Percentiles rank a stretch among this genome's conserved stretches.
phyloP scores from a whole-genome alignment of 176 grass and related monocot genomes.

The Bothriochloa decipiens region DNA sequence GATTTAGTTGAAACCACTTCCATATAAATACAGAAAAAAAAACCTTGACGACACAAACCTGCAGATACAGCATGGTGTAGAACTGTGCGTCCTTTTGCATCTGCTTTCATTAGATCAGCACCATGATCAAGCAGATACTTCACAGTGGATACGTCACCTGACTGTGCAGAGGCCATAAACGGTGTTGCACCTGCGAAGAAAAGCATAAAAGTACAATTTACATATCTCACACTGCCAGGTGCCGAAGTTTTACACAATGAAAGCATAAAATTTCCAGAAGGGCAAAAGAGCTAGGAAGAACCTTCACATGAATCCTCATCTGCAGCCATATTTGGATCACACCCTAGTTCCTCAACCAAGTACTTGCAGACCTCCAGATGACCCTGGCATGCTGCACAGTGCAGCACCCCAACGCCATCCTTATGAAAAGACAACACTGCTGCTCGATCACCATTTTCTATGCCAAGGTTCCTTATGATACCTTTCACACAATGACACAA shows the following conservation, averaged over 20 bases:
- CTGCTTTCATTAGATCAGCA: slow-evolving; percentile 36
- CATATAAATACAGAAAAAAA: neutral
- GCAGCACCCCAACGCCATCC: slow-evolving; percentile 5
- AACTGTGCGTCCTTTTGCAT: slow-evolving; percentile 15
- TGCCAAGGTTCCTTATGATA: neutral
- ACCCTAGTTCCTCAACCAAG: slow-evolving; percentile 42
- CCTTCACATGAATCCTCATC: neutral
- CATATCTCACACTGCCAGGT: neutral
- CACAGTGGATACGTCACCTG: slow-evolving; percentile 38
- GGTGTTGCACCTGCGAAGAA: slow-evolving; percentile 25
- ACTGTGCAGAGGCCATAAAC: slow-evolving; percentile 30
- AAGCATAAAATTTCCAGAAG: neutral
- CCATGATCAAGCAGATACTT: slow-evolving; percentile 42
- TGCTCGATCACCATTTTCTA: neutral
- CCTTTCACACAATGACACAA: neutral
- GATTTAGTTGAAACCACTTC: neutral
- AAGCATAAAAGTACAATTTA: neutral
- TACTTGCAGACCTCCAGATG: slow-evolving; percentile 49
- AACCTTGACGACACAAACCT: slow-evolving; percentile 3
- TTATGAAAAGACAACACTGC: neutral
- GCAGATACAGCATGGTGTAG: slow-evolving; percentile 30
- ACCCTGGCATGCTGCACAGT: neutral
- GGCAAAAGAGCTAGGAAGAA: neutral
- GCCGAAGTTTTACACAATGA: neutral
- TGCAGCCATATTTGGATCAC: slow-evolving; percentile 33